Base-by-base conservation (phyloP, 106 monocot genomes). In the Dendrobium officinale region DNA sequence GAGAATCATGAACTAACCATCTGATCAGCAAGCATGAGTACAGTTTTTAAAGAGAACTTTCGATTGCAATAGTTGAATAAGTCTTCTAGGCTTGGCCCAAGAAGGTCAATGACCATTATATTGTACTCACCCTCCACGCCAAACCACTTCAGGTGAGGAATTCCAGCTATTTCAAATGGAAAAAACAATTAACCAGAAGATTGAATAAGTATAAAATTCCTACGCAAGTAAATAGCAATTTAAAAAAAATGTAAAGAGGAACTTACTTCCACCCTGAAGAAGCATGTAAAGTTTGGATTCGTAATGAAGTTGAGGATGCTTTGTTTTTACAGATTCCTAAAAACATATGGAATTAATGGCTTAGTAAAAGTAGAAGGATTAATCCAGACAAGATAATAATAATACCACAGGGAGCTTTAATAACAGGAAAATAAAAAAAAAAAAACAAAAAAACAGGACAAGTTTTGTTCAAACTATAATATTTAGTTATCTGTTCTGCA, bases 11-110 rank as follows among this genome's bases (percentile, higher is more conserved):
- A 22, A 20, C 77, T 80, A 75, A 81, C 85, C 41, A 79, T 27
- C 74, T 88, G 91, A 81, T 91, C 91, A 54, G 91, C 91, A 79
- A 91, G 88, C 91, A 91, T 91, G 20, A 91, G 86, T 2, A 91
- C 88, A 75, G 88, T 88, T 79, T 91, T 91, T 33, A 91, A 42
- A 43, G 84, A 77, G 44, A 91, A 80, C 75, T 88, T 88, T 43
- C 91, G 58, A 29, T 75, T 91, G 66, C 91, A 91, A 56, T 88
- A 91, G 81, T 88, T 91, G 77, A 91, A 86, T 13, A 91, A 83
- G 76, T 91, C 91, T 80, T 91, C 91, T 64, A 91, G 76, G 78
- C 91, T 91, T 26, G 91, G 91, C 8, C 88, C 91, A 73, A 91
- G 86, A 79, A 91, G 91, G 67, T 91, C 91, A 55, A 88, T 91